Evolutionary conservation across 177 flowering plant genomes (phyloP).

Genomic region (Vitis hybrid): DNA sequence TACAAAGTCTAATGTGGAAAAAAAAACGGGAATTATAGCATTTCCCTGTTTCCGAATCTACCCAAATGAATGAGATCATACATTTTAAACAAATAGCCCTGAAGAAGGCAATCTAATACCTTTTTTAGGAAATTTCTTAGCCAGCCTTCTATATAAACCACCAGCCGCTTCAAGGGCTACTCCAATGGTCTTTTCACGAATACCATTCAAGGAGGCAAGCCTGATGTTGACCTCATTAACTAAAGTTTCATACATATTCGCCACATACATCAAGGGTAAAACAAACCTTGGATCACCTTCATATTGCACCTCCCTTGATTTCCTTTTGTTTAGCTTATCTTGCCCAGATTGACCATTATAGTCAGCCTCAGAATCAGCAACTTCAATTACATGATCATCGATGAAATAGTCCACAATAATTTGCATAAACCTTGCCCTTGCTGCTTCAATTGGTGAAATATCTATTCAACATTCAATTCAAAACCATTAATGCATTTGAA

Average conservation of each 20-base stretch:
- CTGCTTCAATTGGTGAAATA: slow-evolving; percentile 87
- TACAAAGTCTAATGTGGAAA: background rate
- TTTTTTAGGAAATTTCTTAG: slow-evolving; percentile 85
- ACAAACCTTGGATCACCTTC: slow-evolving; percentile 89
- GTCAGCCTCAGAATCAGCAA: slow-evolving; percentile 53
- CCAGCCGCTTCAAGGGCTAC: slow-evolving; percentile 99
- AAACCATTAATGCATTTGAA: background rate
- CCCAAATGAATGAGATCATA: background rate
- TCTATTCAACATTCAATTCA: slow-evolving; percentile 39
- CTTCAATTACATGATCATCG: slow-evolving; percentile 59
- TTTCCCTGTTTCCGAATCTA: background rate
- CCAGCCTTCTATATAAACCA: slow-evolving; percentile 88
- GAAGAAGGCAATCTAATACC: slow-evolving; percentile 44
- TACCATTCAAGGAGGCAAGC: slow-evolving; percentile 70
- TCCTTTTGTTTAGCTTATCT: slow-evolving; percentile 76
- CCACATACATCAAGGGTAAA: slow-evolving; percentile 97
- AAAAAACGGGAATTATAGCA: background rate
- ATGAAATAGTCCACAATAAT: slow-evolving; percentile 84
- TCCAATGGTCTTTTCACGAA: slow-evolving; percentile 95
- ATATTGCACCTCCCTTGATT: slow-evolving; percentile 62
- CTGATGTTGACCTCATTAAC: slow-evolving; percentile 77
- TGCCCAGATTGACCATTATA: slow-evolving; percentile 50
- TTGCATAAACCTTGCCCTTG: slow-evolving; percentile 86
- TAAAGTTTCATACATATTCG: slow-evolving; percentile 87
- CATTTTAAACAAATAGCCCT: background rate